Base-by-base conservation (phyloP, 352 stramenopile species). In the Blastocystis sp. region DNA sequence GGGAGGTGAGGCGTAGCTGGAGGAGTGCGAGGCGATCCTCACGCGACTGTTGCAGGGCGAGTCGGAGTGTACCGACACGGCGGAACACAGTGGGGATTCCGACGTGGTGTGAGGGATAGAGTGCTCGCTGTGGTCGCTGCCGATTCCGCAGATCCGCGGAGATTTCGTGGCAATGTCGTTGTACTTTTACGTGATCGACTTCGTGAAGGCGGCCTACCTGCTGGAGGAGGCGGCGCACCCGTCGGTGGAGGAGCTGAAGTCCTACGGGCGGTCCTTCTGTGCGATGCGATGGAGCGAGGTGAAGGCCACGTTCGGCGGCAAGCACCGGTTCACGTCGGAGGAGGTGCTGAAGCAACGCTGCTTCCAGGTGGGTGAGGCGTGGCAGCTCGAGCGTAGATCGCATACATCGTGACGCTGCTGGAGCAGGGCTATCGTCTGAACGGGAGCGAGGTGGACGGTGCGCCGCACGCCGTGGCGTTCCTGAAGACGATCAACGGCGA, bases 121-220 rank as follows among this genome's bases (percentile, higher is more conserved):
- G 17, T 88, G 78, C 62, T 76, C 78, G 2, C 52, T 88, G 11
- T 88, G 78, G 78, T 78, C 78, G 52, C 34, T 79, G 21, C 42
- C 70, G 28, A 76, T 88, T 62, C 78, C 78, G 21, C 21, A 43
- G 1, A 62, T 77, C 28, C 38, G 76, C 9, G 78, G 62, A 42
- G 63, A 88, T 17, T 88, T 79, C 57, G 63, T 88, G 6, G 78
- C 43, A 0, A 88, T 88, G 78, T 88, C 78, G 11, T 24, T 88
- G 34, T 88, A 78, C 34, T 88, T 88, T 42, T 88, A 69, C 42
- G 64, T 79, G 24, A 24, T 88, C n/a, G 78, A 88, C 38, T 88
- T 88, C 24, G 40, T 88, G 21, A 78, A 66, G 28, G 17, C 52
- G 11, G 34, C 60, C 14, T 88, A 66, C 63, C 61, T 43, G 14